Base-by-base conservation (phyloP, 306 rosid genomes). In the Fragaria nilgerrensis region DNA sequence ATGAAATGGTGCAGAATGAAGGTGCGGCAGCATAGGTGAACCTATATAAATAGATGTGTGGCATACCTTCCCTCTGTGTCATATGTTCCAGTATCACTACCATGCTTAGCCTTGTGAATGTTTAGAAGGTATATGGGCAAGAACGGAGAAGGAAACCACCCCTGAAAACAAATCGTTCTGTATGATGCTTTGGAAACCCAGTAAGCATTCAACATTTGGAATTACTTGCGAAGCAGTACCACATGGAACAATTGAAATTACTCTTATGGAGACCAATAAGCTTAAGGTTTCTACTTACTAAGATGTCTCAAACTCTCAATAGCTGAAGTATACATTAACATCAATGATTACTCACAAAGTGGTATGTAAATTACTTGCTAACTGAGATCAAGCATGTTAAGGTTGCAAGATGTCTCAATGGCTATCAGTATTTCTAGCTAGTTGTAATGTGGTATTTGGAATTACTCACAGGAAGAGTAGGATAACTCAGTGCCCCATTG, bases 11-110 rank as follows among this genome's bases (percentile, higher is more conserved):
- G n/a, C 2, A 47, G 20, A 8, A 3, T 5, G 59, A 52, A 19
- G 59, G 23, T 1, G 9, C 2, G 22, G 58, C 58, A 50, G 9
- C n/a, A 49, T 55, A 55, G 61, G 25, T 39, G 29, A 56, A 0
- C 10, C 4, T 7, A 9, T 22, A 58, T 58, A 2, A 58, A 22
- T 14, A 62, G 41, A 63, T 14, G n/a, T 36, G 13, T 23, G 41
- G 34, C 80, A 61, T 53, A 90, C 98, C 96, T 86, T 86, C 97
- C 97, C 84, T 92, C 96, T 2, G 96, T 89, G 88, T 95, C 97
- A 71, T 92, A 95, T 6, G 82, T 78, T 75, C 89, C 93, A 3
- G 91, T 75, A 80, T 95, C 98, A 74, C 98, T 95, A 20, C 97
- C 98, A 50, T 95, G 96, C 85, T 95, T 92, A 50, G 73, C 9